phyloP scores from a whole-genome alignment of 495 filamentous ascomycete species.

The Podospora appendiculata region DNA sequence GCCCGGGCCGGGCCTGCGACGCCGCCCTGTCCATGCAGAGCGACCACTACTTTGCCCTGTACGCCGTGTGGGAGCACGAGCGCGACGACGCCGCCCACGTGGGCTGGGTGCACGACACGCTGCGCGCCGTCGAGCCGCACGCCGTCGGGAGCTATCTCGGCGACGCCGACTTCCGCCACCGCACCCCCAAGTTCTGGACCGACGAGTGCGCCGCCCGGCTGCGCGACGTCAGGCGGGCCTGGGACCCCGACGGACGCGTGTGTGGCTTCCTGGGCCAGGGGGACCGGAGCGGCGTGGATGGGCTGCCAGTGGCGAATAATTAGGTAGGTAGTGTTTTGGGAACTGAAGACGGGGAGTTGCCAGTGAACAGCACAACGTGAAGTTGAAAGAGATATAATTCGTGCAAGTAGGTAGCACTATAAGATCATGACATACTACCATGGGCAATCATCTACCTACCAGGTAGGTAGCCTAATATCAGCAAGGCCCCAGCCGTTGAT shows the following conservation, averaged over 20 bases:
- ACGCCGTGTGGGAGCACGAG: constrained; percentile 41
- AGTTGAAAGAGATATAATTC: too few relatives aligned
- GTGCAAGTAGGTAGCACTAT: too few relatives aligned
- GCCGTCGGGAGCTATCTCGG: constrained; percentile 43
- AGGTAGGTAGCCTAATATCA: too few relatives aligned
- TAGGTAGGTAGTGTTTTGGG: too few relatives aligned
- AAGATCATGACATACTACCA: too few relatives aligned
- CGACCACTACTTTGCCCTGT: constrained; percentile 49
- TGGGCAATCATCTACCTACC: too few relatives aligned
- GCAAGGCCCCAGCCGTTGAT: too few relatives aligned
- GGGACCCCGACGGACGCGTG: constrained; percentile 37
- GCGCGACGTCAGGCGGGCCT: constrained; percentile 30
- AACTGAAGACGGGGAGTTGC: too few relatives aligned
- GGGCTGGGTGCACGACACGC: constrained; percentile 32
- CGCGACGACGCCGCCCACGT: constrained; percentile 32
- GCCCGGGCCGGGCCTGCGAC: too few relatives aligned
- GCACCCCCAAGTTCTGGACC: constrained; percentile 39
- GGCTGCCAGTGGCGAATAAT: too few relatives aligned
- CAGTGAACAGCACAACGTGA: too few relatives aligned
- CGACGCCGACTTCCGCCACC: constrained; percentile 41
- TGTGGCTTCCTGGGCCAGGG: constrained; percentile 36
- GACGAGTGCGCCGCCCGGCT: constrained; percentile 25
- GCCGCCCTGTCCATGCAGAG: constrained; percentile 39
- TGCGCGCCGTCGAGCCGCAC: constrained; percentile 27
- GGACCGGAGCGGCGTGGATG: constrained; percentile 22